Evolutionary conservation across 306 rosid species (phyloP).

Genomic region (Inga laurina): DNA sequence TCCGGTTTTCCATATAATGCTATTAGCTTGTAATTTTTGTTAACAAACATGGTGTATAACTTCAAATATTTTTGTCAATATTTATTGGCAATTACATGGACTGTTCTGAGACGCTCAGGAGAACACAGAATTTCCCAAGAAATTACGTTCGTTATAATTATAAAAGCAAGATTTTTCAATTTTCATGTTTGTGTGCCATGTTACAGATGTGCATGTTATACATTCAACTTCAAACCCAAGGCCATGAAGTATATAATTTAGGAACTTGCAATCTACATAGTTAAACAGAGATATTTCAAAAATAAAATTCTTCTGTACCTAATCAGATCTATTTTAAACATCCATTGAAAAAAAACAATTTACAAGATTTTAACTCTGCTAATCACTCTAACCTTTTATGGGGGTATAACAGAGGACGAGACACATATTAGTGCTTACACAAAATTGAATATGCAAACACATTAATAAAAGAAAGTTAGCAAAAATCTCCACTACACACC

Average conservation of each 20-base stretch:
- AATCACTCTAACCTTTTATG: not conserved
- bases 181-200: not conserved
- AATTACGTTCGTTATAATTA: not conserved
- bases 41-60: not conserved
- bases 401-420: conserved; percentile 21
- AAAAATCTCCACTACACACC: conserved; percentile 33
- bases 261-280: not conserved
- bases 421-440: conserved; percentile 17
- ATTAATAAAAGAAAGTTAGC: conserved; percentile 27
- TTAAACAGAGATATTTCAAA: not conserved
- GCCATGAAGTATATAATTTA: not conserved
- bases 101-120: not conserved
- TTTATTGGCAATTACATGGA: not conserved
- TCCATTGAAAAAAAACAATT: conserved; percentile 10
- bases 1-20: too few species aligned
- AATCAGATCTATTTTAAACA: not conserved
- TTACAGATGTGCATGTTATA: not conserved
- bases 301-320: not conserved
- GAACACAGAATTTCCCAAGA: not conserved
- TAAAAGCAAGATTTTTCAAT: not conserved
- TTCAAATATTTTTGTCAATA: not conserved
- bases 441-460: conserved; percentile 17
- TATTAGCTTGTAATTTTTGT: not conserved
- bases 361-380: conserved; percentile 33
- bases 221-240: not conserved